Conservation (phyloP, 345 rosid genomes). For the Syzygium grande region DNA sequence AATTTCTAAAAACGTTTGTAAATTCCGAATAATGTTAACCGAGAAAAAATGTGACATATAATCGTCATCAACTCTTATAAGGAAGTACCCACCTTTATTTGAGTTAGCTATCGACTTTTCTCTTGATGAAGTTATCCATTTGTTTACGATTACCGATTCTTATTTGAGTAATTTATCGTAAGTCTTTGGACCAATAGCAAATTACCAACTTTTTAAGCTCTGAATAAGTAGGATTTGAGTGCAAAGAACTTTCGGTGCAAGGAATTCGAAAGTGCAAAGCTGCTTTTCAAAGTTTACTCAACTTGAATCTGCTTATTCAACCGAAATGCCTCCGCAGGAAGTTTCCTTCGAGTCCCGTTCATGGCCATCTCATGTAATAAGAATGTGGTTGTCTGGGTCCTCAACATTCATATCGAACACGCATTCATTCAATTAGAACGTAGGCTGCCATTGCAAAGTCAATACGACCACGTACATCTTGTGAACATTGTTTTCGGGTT, state of each 20-base stretch:
- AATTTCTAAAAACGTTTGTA: not conserved
- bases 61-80: not conserved
- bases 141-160: not conserved
- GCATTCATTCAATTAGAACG: not conserved
- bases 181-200: not conserved
- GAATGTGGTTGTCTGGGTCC: not conserved
- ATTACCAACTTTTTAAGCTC: not conserved
- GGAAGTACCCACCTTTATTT: not conserved
- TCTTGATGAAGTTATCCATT: not conserved
- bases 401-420: not conserved
- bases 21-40: not conserved
- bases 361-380: not conserved
- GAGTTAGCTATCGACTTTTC: not conserved
- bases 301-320: not conserved
- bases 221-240: not conserved
- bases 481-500: not conserved
- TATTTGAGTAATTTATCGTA: not conserved
- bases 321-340: not conserved
- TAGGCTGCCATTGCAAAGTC: not conserved
- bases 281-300: not conserved
- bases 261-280: not conserved
- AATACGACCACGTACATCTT: not conserved
- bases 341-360: not conserved
- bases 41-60: accelerated
- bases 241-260: not conserved